Evolutionary conservation across 768 basidiomycete species (phyloP), one percentile per base, ranked within the genome.

Genomic region (Rhodotorula paludigena): DNA sequence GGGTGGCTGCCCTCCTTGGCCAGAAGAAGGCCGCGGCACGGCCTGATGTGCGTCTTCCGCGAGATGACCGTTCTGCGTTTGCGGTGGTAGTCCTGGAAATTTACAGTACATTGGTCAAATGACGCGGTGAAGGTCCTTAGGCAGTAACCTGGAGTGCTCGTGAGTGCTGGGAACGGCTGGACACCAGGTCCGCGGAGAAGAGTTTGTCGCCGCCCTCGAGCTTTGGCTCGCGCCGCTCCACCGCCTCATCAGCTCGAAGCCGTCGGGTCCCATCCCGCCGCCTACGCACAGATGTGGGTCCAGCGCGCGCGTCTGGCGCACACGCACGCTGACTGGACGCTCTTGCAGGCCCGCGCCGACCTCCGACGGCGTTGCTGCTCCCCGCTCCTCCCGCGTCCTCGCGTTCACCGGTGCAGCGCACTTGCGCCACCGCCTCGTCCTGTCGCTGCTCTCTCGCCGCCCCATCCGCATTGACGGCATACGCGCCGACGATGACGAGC

Each of bases 381-480:
- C 58, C n/a, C 51, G 47, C 23, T 44, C 63, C 0, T 60, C 69
- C 20, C 65, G 69, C 35, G 68, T 77, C 33, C 61, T 81, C 32
- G 71, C 77, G 39, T 81, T 80, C 73, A 74, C 74, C 14, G 89
- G 91, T 1, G 91, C 94, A 77, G 84, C 87, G 60, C 84, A 89
- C 80, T 81, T 99, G 38, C 83, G 94, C 28, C 85, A 87, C 68
- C 87, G 93, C 36, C 81, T 98, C 8, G 87, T 92, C 0, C 82
- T 98, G n/a, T 89, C 90, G 1, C 83, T 98, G 28, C 82, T 98
- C 44, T 92, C 90, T 56, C 91, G 93, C 58, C 89, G 88, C 74
- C 81, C 87, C 48, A 84, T 94, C 7, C 83, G 85, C 63, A 88
- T 98, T 47, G 87, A 92, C 75, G 87, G 85, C 72, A 96, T 99